Evolutionary conservation across 2,329 filamentous ascomycete genomes (phyloP), one percentile per base, ranked within the genome.

Genomic region (Xylaria sp.): DNA sequence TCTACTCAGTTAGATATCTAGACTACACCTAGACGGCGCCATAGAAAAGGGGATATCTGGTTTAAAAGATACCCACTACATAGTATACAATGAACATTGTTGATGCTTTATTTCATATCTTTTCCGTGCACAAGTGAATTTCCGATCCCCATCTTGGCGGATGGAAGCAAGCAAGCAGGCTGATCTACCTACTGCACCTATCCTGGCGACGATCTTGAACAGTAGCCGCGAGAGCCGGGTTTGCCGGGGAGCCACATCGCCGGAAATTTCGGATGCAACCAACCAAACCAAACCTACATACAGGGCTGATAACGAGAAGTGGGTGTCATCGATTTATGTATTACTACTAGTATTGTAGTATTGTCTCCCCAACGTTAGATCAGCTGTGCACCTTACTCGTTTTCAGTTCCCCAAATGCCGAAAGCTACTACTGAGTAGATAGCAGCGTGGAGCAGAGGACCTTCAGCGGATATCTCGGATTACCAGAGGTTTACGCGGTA

Each of bases 231-330:
- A 60, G 63, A 66, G 57, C 62, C 61, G 57, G 50, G 63, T 62
- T 56, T 64, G 58, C 63, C 51, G 52, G 28, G 28, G 67, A 62
- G 66, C 66, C 66, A 57, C 58, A 59, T n/a, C 57, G 20, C 58
- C 63, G 67, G 67, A 59, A 63, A 46, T 39, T 54, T 69, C 67
- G 67, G 67, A 66, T 63, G 63, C 51, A 58, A 41, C 28, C 28
- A 28, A 28, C 23, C 23, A 25, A n/a, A n/a, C n/a, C n/a, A n/a
- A n/a, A 25, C 23, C 23, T 2, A 28, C 10, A 20, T 23, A 54
- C 58, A 63, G 63, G 58, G 58, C 52, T 66, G 54, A 32, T 34
- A 34, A 20, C 28, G 28, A 12, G 15, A 18, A 12, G 50, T 18
- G 25, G 50, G 41, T 44, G 41, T 44, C 41, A 44, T 44, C 41